Evolutionary conservation across 2,329 filamentous ascomycete species (phyloP), one percentile per base, ranked within the genome.

Genomic region (Chrysosporium keratinophilum): DNA sequence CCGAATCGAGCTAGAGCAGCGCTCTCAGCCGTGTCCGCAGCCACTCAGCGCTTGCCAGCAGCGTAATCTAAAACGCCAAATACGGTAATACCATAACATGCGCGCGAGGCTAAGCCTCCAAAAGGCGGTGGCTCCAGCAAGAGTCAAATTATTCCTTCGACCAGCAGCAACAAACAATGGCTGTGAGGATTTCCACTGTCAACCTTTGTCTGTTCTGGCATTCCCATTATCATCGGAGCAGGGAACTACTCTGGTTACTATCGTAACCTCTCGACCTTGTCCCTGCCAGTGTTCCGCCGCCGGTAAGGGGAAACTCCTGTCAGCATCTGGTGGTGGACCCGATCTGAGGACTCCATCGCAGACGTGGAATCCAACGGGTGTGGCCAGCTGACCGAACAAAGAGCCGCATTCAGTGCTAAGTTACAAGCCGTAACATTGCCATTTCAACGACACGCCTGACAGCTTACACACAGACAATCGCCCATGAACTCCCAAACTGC

Each of bases 121-220:
- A 49, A 49, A 39, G 35, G 46, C 46, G 46, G 46, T 49, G 46
- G 46, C 46, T 49, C 28, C 20, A 31, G 5, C n/a, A 7, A 12
- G 34, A 15, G 14, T n/a, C n/a, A 20, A 44, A 28, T n/a, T 23
- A 35, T 35, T 46, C 44, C 28, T 9, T 15, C 31, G 3, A 19
- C 6, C 45, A 20, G 10, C 31, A 47, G 37, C 44, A 45, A 5
- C 15, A 4, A n/a, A 12, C 23, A 15, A 5, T 15, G 10, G 11
- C 20, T 31, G 17, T 39, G 35, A 39, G 11, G 35, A 28, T 7
- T 28, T 28, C 23, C 3, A 28, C 23, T 3, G 23, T 28, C 23
- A 28, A 28, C 23, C 23, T 28, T 28, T 7, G 23, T 37, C 33
- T 37, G 11, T 37, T 37, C 35, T 12, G n/a, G 11, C n/a, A 37